These are phyloP conservation scores for Talaromyces liani DNA, from an alignment of 495 filamentous ascomycete genomes.

Conservation along the genomic window DNA sequence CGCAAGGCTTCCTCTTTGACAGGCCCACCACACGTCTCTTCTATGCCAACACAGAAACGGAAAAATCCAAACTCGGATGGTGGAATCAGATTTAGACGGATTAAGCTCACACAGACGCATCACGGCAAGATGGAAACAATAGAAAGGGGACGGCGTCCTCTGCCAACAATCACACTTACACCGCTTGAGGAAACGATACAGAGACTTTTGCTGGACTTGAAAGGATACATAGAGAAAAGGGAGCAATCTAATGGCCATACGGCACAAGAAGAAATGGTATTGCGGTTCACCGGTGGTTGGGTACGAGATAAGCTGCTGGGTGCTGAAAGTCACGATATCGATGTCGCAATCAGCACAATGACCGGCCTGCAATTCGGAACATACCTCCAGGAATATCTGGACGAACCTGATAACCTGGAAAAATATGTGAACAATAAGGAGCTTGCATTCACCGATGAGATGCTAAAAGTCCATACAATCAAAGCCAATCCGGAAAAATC, in stretches of 20 bases:
- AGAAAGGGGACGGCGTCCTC: conserved; percentile 6
- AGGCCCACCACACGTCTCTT: not conserved
- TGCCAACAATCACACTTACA: conserved; percentile 50
- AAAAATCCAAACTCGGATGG: conserved; percentile 6
- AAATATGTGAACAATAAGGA: conserved; percentile 39
- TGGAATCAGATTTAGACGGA: not conserved
- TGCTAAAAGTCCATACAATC: conserved; percentile 61
- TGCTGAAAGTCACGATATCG: conserved; percentile 78
- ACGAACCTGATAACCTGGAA: conserved; percentile 45
- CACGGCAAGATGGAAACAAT: conserved; percentile 4
- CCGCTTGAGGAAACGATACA: conserved; percentile 61
- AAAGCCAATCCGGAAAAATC: conserved; percentile 92
- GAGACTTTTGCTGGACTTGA: conserved; percentile 66
- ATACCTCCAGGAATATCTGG: conserved; percentile 54
- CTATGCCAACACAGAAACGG: conserved; percentile 23
- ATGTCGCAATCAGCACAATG: conserved; percentile 92
- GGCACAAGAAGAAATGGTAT: conserved; percentile 22
- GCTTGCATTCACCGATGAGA: conserved; percentile 18
- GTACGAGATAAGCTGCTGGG: conserved; percentile 93
- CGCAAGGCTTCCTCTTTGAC: not conserved
- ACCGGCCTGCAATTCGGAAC: conserved; percentile 77
- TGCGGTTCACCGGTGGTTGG: conserved; percentile 97
- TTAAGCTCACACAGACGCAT: conserved; percentile 20
- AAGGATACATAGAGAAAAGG: conserved; percentile 56
- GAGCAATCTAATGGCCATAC: conserved; percentile 28